Evolutionary conservation across 1,139 yeast genomes (phyloP).

Genomic region (Protomyces inundatus): DNA sequence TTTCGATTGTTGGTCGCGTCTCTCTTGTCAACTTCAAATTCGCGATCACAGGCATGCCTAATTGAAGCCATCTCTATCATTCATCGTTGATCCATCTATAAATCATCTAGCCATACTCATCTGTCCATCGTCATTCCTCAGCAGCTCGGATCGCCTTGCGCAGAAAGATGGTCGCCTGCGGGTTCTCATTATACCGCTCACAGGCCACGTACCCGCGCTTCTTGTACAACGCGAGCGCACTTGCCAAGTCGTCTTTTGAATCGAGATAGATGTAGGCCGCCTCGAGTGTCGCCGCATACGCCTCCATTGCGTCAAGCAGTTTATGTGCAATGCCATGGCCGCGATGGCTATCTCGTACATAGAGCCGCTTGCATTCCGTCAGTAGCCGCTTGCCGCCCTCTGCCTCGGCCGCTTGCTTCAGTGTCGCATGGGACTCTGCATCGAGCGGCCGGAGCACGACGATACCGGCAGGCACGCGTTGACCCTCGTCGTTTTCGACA

Average conservation of each 20-base stretch:
- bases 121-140: too few relatives aligned
- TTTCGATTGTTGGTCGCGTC: background rate
- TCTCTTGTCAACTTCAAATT: background rate
- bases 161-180: constrained; percentile 18
- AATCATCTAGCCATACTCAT: too few relatives aligned
- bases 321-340: constrained; percentile 6
- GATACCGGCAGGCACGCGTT: constrained; percentile 3
- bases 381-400: background rate
- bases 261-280: constrained; percentile 16
- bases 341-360: constrained; percentile 7
- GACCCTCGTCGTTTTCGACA: constrained; percentile 1
- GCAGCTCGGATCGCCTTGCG: background rate
- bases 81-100: too few relatives aligned
- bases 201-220: constrained; percentile 14
- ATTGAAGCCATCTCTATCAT: too few relatives aligned
- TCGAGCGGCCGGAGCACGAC: constrained; percentile 6
- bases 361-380: constrained; percentile 13
- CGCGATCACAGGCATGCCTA: too few relatives aligned
- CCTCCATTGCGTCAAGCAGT: constrained; percentile 10
- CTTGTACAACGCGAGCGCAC: constrained; percentile 9
- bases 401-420: background rate
- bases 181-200: constrained; percentile 11
- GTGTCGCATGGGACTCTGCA: background rate
- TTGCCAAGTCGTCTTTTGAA: constrained; percentile 7
- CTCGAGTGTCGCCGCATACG: background rate